A percentile compares a stretch with the other conserved stretches of the same genome.
These are phyloP conservation scores for Globisporangium irregulare DNA, from an alignment of 352 stramenopile species.

Conservation along the genomic window DNA sequence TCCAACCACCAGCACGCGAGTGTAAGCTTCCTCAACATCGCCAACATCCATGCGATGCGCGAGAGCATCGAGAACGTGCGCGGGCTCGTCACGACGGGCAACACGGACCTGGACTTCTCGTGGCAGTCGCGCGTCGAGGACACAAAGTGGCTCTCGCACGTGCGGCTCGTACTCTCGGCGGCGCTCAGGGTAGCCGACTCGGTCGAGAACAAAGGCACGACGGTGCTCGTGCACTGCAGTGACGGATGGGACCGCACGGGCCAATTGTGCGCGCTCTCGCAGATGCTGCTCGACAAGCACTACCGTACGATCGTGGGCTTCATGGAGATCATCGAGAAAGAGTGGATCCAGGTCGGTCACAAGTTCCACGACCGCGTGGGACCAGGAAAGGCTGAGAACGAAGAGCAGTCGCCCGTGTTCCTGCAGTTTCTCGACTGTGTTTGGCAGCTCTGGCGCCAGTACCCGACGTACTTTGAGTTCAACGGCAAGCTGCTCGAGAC, in stretches of 20 bases:
- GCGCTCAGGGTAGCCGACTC: slow-evolving; percentile 61
- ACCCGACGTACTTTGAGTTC: slow-evolving; percentile 87
- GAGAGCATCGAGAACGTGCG: slow-evolving; percentile 78
- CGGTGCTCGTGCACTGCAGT: slow-evolving; percentile 88
- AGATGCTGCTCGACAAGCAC: slow-evolving; percentile 87
- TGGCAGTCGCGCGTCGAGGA: slow-evolving; percentile 71
- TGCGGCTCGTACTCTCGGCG: slow-evolving; percentile 67
- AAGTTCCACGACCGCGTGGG: slow-evolving; percentile 89
- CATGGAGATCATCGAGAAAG: slow-evolving; percentile 76
- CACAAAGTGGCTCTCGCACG: slow-evolving; percentile 78
- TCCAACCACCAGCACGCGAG: slow-evolving; percentile 63
- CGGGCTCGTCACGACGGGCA: slow-evolving; percentile 35
- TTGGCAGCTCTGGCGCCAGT: slow-evolving; percentile 79
- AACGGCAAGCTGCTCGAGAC: slow-evolving; percentile 61
- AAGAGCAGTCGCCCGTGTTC: slow-evolving; percentile 87
- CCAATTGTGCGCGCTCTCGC: slow-evolving; percentile 78
- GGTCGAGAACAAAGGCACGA: slow-evolving; percentile 65
- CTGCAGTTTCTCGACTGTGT: slow-evolving; percentile 90
- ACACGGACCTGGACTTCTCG: slow-evolving; percentile 53
- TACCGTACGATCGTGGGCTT: slow-evolving; percentile 87
- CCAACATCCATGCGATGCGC: slow-evolving; percentile 93
- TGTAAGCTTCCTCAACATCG: slow-evolving; percentile 89
- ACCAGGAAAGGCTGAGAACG: slow-evolving; percentile 57
- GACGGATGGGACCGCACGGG: slow-evolving; percentile 92
- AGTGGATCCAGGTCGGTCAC: slow-evolving; percentile 85